Base-by-base conservation (phyloP, 495 filamentous ascomycete species). In the Hypoxylon rickii region DNA sequence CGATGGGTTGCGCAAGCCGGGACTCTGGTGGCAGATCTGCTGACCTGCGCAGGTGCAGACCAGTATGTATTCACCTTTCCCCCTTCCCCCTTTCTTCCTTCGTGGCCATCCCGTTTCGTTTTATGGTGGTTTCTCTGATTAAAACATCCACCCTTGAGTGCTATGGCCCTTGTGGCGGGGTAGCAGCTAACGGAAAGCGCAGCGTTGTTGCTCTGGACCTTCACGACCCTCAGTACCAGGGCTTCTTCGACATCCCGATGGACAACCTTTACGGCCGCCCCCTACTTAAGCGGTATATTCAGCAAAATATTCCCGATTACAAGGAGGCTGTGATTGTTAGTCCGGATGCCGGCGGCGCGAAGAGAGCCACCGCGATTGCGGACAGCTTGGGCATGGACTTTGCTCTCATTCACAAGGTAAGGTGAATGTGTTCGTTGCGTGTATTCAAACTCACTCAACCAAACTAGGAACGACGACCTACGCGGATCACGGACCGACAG, bases 1-100 rank as follows among this genome's bases (percentile, higher is more conserved):
- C 90, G 96, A 77, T 97, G 95, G 94, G 92, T 98, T 59, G 94
- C 94, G 18, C 94, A 97, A 73, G 93, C 94, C 38, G 94, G 94
- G 43, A 97, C 94, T 13, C 79, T 98, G 58, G 89, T 98, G 16
- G 94, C 94, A 17, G 92, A 97, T 69, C 83, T 98, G 44, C 75
- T 98, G 50, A 97, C 91, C 33, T 97, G 92, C 70, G 94, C 94
- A 55, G 94, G 94, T 44, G 91, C 94, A 17, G 95, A 98, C 73
- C 94, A 97, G 81, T 77, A 76, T 63, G 74, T 70, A 24, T 56
- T 21, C 46, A 42, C 51, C 46, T 39, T 29, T 29, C 10, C 10
- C 24, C 10, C 10, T 29, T 4, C 24, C 24, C 24, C 10, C 15
- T 26, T 34, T n/a, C 12, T 19, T 44, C 34, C 29, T 37, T 40